Base-by-base conservation (phyloP, 2,329 filamentous ascomycete species). In the Aaosphaeria pasadenensis region DNA sequence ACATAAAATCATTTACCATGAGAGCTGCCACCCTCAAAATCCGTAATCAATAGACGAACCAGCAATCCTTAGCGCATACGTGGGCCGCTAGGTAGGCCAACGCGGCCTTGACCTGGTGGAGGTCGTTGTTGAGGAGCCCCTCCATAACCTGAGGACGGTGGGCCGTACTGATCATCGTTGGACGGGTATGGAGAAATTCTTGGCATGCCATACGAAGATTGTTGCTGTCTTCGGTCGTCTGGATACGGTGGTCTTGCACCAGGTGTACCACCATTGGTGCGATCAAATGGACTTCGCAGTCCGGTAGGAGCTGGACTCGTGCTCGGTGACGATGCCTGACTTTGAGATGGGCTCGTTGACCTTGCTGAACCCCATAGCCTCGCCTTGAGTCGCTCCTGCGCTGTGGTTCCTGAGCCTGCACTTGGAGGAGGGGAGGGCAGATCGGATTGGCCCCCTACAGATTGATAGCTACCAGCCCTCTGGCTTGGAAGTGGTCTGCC, bases 301-400 rank as follows among this genome's bases (percentile, higher is more conserved):
- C 53, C 43, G 30, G 52, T 47, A 33, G 36, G 30, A 28, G 50
- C 42, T 6, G 55, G 53, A 41, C 52, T 60, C 7, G 49, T 44
- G 46, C 28, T 55, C n/a, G 49, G 48, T 9, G 62, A 60, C 24
- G 64, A 56, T 5, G 57, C 46, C 5, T 58, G 53, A 44, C 60
- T 65, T 50, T 59, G 66, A 28, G 73, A 73, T 6, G 83, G 82
- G 54, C 83, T 86, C 42, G 76, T 75, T 39, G 80, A 81, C 55
- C 80, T 77, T 24, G 81, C 77, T 30, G 82, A 80, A n/a, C 83
- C 84, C 78, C 90, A 90, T 41, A 96, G 73, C 52, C 89, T 77
- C 60, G 91, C 89, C 64, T 90, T 89, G 58, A 96, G 75, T 57
- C 89, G 79, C 59, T 95, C 89, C 72, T 95, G 89, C 44, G 90